Evolutionary conservation across 1,284 basidiomycete species (phyloP).

Genomic region (Irpex sp.): DNA sequence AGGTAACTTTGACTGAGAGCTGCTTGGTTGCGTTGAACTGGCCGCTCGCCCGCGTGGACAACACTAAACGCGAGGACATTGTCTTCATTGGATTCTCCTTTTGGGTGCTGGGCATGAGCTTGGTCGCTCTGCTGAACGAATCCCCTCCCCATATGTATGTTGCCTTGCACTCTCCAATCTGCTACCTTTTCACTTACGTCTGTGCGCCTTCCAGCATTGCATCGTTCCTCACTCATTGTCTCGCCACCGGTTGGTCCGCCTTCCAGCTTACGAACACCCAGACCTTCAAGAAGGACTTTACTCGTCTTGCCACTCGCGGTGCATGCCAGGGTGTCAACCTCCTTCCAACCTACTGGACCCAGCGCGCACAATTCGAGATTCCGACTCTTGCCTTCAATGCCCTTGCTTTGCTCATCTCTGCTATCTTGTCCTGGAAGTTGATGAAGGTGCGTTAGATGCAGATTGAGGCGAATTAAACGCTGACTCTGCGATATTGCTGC

Average conservation of each 20-base stretch:
- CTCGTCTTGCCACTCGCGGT: conserved; percentile 54
- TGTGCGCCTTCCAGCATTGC: conserved; percentile 40
- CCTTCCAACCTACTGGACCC: conserved; percentile 57
- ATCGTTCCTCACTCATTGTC: conserved; percentile 65
- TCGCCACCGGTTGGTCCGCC: conserved; percentile 67
- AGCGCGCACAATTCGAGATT: conserved; percentile 54
- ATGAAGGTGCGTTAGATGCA: conserved; percentile 50
- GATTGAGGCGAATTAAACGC: neutral
- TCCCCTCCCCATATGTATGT: conserved; percentile 72
- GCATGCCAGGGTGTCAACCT: conserved; percentile 53
- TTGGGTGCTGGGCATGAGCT: conserved; percentile 78
- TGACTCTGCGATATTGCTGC: neutral
- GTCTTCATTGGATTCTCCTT: conserved; percentile 75
- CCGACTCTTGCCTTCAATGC: conserved; percentile 63
- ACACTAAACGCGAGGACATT: conserved; percentile 75
- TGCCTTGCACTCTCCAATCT: neutral
- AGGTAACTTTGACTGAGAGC: conserved; percentile 36
- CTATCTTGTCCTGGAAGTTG: conserved; percentile 68
- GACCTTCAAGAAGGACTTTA: conserved; percentile 54
- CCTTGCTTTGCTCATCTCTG: conserved; percentile 55
- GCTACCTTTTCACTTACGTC: neutral
- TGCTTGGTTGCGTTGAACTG: conserved; percentile 64
- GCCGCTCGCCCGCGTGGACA: conserved; percentile 60
- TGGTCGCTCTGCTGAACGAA: conserved; percentile 75
- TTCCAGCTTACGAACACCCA: conserved; percentile 61